Conservation (phyloP, 2,329 filamentous ascomycete species). For the Alternaria dauci region DNA sequence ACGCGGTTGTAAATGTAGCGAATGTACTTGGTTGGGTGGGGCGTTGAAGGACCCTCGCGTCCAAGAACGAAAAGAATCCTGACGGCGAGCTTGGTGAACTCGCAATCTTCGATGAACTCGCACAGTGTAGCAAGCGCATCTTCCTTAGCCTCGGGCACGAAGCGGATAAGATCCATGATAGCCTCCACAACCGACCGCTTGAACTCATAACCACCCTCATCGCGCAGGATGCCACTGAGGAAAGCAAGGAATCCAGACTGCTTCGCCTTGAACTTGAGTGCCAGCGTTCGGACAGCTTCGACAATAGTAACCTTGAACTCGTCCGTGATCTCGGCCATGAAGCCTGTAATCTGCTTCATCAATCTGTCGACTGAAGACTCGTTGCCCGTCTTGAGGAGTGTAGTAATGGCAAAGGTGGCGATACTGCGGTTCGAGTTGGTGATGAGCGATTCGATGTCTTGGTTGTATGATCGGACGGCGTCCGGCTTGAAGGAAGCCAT, state of each 20-base stretch:
- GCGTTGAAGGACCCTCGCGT: conserved; percentile 92
- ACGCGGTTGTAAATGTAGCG: conserved; percentile 99
- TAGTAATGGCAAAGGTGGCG: conserved; percentile 97
- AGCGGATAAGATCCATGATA: conserved; percentile 99
- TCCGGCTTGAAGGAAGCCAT: conserved; percentile 97
- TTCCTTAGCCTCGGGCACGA: conserved; percentile 86
- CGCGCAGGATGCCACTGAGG: conserved; percentile 93
- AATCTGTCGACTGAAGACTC: conserved; percentile 95
- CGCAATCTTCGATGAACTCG: conserved; percentile 99
- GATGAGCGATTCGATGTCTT: conserved; percentile 95
- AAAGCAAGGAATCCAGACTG: conserved; percentile 98
- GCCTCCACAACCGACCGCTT: conserved; percentile 97
- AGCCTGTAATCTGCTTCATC: conserved; percentile 98
- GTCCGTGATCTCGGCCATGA: conserved; percentile 99
- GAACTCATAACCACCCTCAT: conserved; percentile 98
- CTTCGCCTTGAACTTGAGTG: conserved; percentile 97
- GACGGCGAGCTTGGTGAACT: conserved; percentile 97
- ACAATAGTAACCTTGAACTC: conserved; percentile 99
- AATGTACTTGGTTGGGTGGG: conserved; percentile 97
- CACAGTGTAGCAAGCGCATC: conserved; percentile 92
- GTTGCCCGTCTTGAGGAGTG: conserved; percentile 96
- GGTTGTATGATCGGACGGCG: conserved; percentile 92
- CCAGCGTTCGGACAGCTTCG: conserved; percentile 94
- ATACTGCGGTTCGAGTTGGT: conserved; percentile 97
- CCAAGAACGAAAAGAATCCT: conserved; percentile 94